Evolutionary conservation across 2,329 filamentous ascomycete genomes (phyloP), one percentile per base, ranked within the genome.

Genomic region (Aspergillus hiratsukae): DNA sequence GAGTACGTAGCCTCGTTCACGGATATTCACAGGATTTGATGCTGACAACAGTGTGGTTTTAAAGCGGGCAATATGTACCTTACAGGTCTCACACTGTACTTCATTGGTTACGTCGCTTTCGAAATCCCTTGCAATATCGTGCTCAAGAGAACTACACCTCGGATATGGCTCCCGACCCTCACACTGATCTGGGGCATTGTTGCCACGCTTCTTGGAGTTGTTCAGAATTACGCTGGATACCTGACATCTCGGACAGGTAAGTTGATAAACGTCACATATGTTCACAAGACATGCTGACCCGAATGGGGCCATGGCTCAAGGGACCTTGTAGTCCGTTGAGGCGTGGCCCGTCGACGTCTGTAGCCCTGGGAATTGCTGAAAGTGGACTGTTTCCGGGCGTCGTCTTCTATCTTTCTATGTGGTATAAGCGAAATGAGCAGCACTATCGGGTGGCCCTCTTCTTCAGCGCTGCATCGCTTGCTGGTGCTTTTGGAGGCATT

Each of bases 401-500:
- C 10, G 76, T 82, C 29, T 85, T 82, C 64, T 82, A 85, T 55
- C 72, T 86, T 3, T 83, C 81, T 0, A 84, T 84, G 76, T 87
- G 84, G 82, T 87, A 87, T 59, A 83, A 81, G 56, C 75, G 81
- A 11, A 77, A 81, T 49, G 83, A 87, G 64, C 74, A 81, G 46
- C 82, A 84, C 53, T 84, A 80, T 52, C 75, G 83, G 3, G 80
- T 86, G 45, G 81, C 82, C 3, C 73, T 86, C 4, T 87, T 86
- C 65, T 86, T 82, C 64, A 83, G 79, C 43, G 82, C 81, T 21
- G 81, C 81, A 1, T 79, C 81, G 8, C 69, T 85, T 11, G 83
- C 83, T 0, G 82, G 82, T 23, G 83, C 84, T 1, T 86, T 87
- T 66, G 82, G 82, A 51, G 83, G 84, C 8, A 74, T 87, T 17